Conservation (phyloP, 1,284 basidiomycete species). For the Cutaneotrichosporon mucoides region DNA sequence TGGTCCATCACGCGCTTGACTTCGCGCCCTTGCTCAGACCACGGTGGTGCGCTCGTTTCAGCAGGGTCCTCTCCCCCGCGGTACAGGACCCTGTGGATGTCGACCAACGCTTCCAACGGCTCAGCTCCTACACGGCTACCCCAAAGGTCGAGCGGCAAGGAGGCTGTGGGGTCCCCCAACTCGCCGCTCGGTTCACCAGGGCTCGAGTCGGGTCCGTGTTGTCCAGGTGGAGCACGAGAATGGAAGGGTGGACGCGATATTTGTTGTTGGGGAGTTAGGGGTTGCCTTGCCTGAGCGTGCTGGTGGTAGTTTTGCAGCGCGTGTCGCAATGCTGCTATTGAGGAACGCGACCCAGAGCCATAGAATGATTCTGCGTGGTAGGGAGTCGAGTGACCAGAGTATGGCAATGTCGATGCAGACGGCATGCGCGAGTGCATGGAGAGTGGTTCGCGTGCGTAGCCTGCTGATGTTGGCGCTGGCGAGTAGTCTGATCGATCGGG, state of each 20-base stretch:
- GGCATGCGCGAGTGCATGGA: conserved; percentile 20
- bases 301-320: conserved; percentile 22
- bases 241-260: neutral
- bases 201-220: neutral
- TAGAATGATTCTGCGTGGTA: conserved; percentile 11
- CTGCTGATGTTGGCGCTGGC: conserved; percentile 9
- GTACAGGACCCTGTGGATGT: conserved; percentile 44
- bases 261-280: conserved; percentile 5
- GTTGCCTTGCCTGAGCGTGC: conserved; percentile 1
- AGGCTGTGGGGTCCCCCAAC: conserved; percentile 1
- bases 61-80: conserved; percentile 30
- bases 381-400: conserved; percentile 16
- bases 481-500: conserved; percentile 17
- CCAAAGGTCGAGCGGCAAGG: conserved; percentile 7
- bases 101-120: conserved; percentile 38
- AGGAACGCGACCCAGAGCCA: conserved; percentile 14
- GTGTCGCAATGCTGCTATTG: conserved; percentile 18
- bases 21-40: conserved; percentile 30
- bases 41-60: conserved; percentile 10
- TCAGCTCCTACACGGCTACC: conserved; percentile 6
- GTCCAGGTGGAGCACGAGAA: neutral
- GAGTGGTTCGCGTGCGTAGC: conserved; percentile 7
- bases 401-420: conserved; percentile 1
- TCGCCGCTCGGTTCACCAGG: neutral
- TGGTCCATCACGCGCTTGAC: conserved; percentile 36